phyloP scores from a whole-genome alignment of 441 rosid genomes.

The Omphalea diandra region DNA sequence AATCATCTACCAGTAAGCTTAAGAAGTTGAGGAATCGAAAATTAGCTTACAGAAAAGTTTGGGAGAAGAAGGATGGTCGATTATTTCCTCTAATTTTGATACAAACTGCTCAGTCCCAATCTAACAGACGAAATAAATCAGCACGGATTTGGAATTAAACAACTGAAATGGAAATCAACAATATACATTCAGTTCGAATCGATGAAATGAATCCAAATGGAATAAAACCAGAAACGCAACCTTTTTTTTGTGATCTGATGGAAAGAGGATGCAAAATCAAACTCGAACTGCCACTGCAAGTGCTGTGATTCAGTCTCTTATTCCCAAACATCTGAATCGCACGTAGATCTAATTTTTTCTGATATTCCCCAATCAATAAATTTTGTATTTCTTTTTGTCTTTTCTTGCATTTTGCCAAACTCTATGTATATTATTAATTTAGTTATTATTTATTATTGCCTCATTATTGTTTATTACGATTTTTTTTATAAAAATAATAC shows the following conservation, averaged over 20 bases:
- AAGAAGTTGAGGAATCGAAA: neutral
- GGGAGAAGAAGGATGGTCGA: neutral
- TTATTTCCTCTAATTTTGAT: conserved; percentile 10
- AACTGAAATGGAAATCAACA: too few species aligned
- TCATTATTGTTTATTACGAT: too few species aligned
- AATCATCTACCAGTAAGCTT: too few species aligned
- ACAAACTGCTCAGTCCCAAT: neutral
- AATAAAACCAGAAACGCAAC: too few species aligned
- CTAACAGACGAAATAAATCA: neutral
- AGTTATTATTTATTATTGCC: too few species aligned
- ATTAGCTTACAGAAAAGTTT: conserved; percentile 9
- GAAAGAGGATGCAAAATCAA: too few species aligned
- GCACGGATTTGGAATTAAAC: neutral
- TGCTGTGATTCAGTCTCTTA: too few species aligned
- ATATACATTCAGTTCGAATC: neutral
- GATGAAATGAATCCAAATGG: too few species aligned
- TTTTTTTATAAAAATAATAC: too few species aligned
- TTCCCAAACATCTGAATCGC: neutral
- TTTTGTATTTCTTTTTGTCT: neutral
- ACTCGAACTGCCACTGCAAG: neutral
- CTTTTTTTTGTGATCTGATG: too few species aligned
- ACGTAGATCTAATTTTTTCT: neutral
- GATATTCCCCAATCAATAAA: too few species aligned
- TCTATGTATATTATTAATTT: too few species aligned
- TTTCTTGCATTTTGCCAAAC: neutral